Evolutionary conservation across 345 rosid species (phyloP), one percentile per base, ranked within the genome.

Genomic region (Cochlearia excelsa): DNA sequence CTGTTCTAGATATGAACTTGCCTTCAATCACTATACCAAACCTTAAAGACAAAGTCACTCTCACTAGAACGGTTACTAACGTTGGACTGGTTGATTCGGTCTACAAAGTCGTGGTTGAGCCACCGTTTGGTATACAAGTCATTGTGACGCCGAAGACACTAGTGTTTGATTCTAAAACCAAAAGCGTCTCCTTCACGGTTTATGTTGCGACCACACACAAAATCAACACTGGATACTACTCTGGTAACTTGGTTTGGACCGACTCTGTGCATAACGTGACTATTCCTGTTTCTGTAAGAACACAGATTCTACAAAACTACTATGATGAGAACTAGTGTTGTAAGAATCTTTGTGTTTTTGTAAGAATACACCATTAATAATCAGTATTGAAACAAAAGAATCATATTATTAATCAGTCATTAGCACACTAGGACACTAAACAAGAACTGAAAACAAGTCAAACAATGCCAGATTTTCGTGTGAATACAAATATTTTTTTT

Each of bases 11-110:
- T 30, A 51, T 84, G 23, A 81, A 84, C 57, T 67, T 76, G 40
- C 86, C 87, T 30, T 76, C 83, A 1, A 71, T 84, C 63, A 51
- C 81, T 30, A 73, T 52, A 45, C 78, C 64, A 55, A 34, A 62
- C 27, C 67, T 55, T n/a, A 55, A 53, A 65, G 68, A 56, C 40
- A 64, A 53, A 30, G 55, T 41, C 6, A 46, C 45, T 42, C 63
- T 61, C 45, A 63, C 70, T 1, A 68, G 89, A 71, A 78, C 74
- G 0, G 79, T 84, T 26, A 84, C 74, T 39, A 81, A 84, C 16
- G 81, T 70, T 7, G 84, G 86, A 10, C 53, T 61, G 7, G 34
- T 74, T 4, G 51, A 49, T 31, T 80, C 81, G 6, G 39, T 54
- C 3, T 83, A 81, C 64, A 58, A 39, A 42, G 51, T 54, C 5